These are phyloP conservation scores for Phytopythium sindhum DNA, from an alignment of 352 stramenopile species.

Conservation along the genomic window DNA sequence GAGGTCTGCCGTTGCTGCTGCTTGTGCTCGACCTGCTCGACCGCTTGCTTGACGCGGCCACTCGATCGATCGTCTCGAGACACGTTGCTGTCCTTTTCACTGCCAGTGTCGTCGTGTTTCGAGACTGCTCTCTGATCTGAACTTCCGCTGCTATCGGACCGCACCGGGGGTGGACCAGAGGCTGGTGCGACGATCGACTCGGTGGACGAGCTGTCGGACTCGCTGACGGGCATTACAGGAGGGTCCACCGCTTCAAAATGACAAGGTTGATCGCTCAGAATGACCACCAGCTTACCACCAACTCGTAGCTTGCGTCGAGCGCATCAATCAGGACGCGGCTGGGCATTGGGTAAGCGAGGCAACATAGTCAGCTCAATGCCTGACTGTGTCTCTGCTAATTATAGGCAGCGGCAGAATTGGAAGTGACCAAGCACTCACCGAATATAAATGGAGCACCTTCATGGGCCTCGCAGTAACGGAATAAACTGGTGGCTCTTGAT, in stretches of 20 bases:
- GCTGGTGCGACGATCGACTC: neutral
- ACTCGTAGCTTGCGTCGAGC: neutral
- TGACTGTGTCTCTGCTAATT: neutral
- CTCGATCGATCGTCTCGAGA: neutral
- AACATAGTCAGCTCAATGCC: neutral
- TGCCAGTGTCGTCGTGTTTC: neutral
- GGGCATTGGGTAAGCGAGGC: neutral
- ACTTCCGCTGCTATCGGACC: neutral
- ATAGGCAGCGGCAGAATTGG: neutral
- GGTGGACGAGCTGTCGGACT: constrained; percentile 2
- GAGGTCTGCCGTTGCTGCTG: constrained; percentile 7
- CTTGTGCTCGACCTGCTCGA: constrained; percentile 3
- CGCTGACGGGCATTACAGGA: constrained; percentile 2
- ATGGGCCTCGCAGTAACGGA: neutral
- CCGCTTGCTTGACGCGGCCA: constrained; percentile 2
- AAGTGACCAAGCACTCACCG: neutral
- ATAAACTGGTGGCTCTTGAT: neutral
- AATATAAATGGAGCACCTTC: neutral
- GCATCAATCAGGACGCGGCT: neutral
- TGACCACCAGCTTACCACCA: neutral
- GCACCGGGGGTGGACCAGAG: neutral
- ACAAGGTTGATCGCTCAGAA: neutral
- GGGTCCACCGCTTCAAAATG: neutral
- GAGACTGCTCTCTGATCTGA: neutral
- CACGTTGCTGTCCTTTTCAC: neutral